Percentiles rank a stretch among this genome's conserved stretches.
Evolutionary conservation across 1,139 yeast species (phyloP).

Genomic region (Nadsonia starkeyi-henricii): DNA sequence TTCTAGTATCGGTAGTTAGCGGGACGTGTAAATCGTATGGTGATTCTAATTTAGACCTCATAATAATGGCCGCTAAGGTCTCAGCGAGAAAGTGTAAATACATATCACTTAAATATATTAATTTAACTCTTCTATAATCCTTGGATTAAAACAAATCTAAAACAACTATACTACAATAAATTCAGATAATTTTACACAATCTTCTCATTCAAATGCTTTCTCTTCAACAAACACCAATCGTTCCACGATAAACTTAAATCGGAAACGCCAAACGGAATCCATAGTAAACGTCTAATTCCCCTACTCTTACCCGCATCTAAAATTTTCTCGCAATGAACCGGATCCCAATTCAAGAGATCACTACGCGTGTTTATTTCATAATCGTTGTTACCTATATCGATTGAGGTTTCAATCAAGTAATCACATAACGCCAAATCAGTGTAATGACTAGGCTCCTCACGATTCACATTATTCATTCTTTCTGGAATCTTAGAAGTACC

Average conservation of each 20-base stretch:
- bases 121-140: too few relatives aligned
- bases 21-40: too few relatives aligned
- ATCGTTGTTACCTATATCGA: background rate
- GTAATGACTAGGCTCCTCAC: slow-evolving; percentile 24
- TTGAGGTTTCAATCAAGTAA: slow-evolving; percentile 21
- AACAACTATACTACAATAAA: too few relatives aligned
- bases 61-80: too few relatives aligned
- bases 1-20: too few relatives aligned
- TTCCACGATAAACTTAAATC: background rate
- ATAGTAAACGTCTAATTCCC: background rate
- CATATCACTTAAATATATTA: too few relatives aligned
- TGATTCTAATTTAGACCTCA: too few relatives aligned
- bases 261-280: background rate
- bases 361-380: background rate
- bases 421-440: slow-evolving; percentile 19
- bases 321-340: background rate
- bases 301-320: background rate
- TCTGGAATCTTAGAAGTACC: slow-evolving; percentile 33
- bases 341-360: background rate
- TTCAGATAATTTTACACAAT: background rate
- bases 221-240: background rate
- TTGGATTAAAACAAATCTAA: too few relatives aligned
- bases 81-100: too few relatives aligned
- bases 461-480: slow-evolving; percentile 62
- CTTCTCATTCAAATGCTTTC: background rate